These are phyloP conservation scores for Rhodotorula graminis DNA, from an alignment of 768 basidiomycete species.

Conservation along the genomic window DNA sequence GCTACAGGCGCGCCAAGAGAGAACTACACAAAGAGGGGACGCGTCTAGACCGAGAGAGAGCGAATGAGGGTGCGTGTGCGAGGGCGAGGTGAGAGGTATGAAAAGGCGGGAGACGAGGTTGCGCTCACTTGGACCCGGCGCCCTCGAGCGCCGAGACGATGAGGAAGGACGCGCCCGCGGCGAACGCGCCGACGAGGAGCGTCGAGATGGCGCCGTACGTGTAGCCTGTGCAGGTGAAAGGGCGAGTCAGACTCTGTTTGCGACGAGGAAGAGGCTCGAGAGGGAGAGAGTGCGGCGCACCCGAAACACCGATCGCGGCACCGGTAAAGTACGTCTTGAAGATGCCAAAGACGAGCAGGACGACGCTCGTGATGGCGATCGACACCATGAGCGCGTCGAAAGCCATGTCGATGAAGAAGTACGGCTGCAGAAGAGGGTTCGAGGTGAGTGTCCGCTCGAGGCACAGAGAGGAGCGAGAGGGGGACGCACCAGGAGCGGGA, in stretches of 20 bases:
- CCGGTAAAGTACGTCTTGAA: slow-evolving; percentile 56
- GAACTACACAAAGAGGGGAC: too few species aligned
- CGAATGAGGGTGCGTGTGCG: background rate
- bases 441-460: too few species aligned
- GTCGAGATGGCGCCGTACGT: slow-evolving; percentile 83
- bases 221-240: slow-evolving; percentile 54
- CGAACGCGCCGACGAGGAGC: slow-evolving; percentile 79
- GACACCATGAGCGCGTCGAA: slow-evolving; percentile 52
- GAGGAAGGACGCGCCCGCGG: slow-evolving; percentile 69
- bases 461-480: slow-evolving; percentile 57
- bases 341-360: slow-evolving; percentile 83
- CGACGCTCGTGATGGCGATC: slow-evolving; percentile 72
- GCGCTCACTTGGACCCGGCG: background rate
- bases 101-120: background rate
- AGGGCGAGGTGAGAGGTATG: background rate
- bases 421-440: slow-evolving; percentile 22
- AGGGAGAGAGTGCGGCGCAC: background rate
- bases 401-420: slow-evolving; percentile 72
- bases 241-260: background rate
- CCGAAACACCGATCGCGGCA: slow-evolving; percentile 49
- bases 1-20: too few species aligned
- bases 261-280: background rate
- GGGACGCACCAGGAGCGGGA: slow-evolving; percentile 61
- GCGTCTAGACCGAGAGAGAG: too few species aligned
- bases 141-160: slow-evolving; percentile 57